phyloP scores from a whole-genome alignment of 257 asterid genomes.

The Cynanchum wilfordii region DNA sequence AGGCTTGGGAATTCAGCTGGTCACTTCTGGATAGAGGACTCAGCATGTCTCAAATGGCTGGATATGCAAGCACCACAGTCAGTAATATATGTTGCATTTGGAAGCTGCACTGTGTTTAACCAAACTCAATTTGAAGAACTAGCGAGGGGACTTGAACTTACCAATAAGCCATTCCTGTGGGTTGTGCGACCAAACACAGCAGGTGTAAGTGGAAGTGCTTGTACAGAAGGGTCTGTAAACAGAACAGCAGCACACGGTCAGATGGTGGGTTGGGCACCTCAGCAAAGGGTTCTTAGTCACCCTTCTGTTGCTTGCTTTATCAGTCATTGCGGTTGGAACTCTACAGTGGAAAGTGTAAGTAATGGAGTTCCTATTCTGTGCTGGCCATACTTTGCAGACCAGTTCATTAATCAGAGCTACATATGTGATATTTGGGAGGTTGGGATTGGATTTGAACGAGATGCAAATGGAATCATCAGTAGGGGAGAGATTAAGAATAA shows the following conservation, averaged over 20 bases:
- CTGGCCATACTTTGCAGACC: slow-evolving; percentile 60
- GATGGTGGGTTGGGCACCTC: slow-evolving; percentile 46
- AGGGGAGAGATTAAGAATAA: slow-evolving; percentile 32
- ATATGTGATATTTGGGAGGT: slow-evolving; percentile 57
- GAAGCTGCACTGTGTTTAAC: slow-evolving; percentile 25
- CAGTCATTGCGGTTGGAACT: slow-evolving; percentile 81
- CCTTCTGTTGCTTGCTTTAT: slow-evolving; percentile 51
- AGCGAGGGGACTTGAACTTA: slow-evolving; percentile 37
- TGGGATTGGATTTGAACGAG: slow-evolving; percentile 32
- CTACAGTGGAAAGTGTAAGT: slow-evolving; percentile 46
- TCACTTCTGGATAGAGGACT: slow-evolving; percentile 37
- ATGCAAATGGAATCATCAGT: slow-evolving; percentile 17
- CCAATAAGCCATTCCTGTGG: slow-evolving; percentile 40
- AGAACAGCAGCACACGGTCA: slow-evolving; percentile 31
- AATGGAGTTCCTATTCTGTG: slow-evolving; percentile 49
- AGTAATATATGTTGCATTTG: slow-evolving; percentile 42
- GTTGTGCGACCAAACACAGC: slow-evolving; percentile 24
- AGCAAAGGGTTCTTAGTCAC: slow-evolving; percentile 48
- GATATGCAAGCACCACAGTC: slow-evolving; percentile 32
- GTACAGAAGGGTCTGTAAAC: slow-evolving; percentile 20
- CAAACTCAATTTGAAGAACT: slow-evolving; percentile 33
- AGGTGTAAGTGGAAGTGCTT: neutral
- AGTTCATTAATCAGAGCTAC: slow-evolving; percentile 47
- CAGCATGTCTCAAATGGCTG: slow-evolving; percentile 32
- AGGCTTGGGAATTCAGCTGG: slow-evolving; percentile 24